Evolutionary conservation across 305 asterid genomes (phyloP).

Genomic region (Fraxinus paxiana): DNA sequence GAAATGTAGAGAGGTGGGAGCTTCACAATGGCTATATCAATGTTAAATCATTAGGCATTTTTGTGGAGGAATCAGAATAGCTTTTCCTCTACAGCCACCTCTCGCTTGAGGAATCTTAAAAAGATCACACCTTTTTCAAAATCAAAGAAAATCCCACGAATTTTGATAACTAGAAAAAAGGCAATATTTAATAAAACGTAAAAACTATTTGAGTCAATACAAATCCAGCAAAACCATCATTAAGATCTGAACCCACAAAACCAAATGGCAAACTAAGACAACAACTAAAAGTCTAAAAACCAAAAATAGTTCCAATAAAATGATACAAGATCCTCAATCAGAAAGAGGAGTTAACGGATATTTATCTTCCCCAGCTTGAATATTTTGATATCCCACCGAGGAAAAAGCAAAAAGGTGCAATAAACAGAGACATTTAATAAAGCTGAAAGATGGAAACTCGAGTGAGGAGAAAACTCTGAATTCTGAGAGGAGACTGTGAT

Average conservation of each 20-base stretch:
- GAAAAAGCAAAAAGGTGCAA: not conserved
- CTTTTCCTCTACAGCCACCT: slow-evolving; percentile 43
- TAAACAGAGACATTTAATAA: not conserved
- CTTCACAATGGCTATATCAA: slow-evolving; percentile 46
- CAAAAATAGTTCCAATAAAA: slow-evolving; percentile 21
- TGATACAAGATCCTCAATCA: slow-evolving; percentile 16
- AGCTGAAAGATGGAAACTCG: not conserved
- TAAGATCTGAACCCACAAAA: slow-evolving; percentile 49
- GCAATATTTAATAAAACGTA: slow-evolving; percentile 6
- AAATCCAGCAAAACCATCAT: slow-evolving; percentile 23
- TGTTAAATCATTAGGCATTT: slow-evolving; percentile 64
- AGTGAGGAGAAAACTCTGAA: slow-evolving; percentile 33
- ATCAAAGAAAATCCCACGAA: slow-evolving; percentile 35
- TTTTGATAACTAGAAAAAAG: slow-evolving; percentile 8
- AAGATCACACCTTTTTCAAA: slow-evolving; percentile 41
- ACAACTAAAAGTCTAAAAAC: not conserved
- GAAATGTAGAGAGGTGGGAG: slow-evolving; percentile 37
- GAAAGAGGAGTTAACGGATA: not conserved
- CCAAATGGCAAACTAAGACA: not conserved
- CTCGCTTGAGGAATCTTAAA: slow-evolving; percentile 66
- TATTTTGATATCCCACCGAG: not conserved
- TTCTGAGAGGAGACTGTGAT: slow-evolving; percentile 29
- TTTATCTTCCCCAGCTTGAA: not conserved
- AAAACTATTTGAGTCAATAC: slow-evolving; percentile 14
- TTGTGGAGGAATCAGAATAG: slow-evolving; percentile 69